Evolutionary conservation across 176 grass and related monocot species (phyloP), one percentile per base, ranked within the genome.

Genomic region (Carex kokanica): DNA sequence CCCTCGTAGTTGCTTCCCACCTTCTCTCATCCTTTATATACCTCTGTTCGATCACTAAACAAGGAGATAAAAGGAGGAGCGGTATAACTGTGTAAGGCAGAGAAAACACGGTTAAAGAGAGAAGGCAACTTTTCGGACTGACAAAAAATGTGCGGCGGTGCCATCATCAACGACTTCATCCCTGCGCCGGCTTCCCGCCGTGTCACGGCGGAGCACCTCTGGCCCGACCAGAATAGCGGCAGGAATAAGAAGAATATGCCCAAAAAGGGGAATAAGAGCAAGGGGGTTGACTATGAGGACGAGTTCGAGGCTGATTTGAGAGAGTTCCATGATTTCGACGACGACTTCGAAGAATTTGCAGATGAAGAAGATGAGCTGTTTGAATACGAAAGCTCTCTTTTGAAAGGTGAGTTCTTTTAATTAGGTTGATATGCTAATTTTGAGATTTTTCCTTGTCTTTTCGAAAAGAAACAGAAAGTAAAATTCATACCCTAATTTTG

Each of bases 291-390:
- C 27, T 52, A 32, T 24, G 67, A 83, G 6, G 72, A 84, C 3
- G 85, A 90, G 18, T 90, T 90, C 47, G 88, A 90, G 85, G 81
- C 88, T 21, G 88, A 86, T 58, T 86, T 90, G 54, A 49, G 51
- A 47, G 88, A 90, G 27, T 90, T 90, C 24, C n/a, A 90, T 57
- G 88, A 86, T 29, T 82, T 82, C 49, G 73, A 74, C 5, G n/a
- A n/a, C n/a, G 88, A 86, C 9, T 79, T 61, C 31, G 57, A 78
- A 8, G 79, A 82, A n/a, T 82, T 82, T 24, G 40, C 21, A 21
- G 69, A 83, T 15, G 70, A 54, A 11, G 81, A 90, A 58, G 85
- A 84, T 53, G 88, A 74, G 72, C 73, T 60, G 12, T 56, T 79
- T 31, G 84, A 49, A 17, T 67, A 59, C 3, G 67, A 81, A 58